These are phyloP conservation scores for Trichoderma endophyticum DNA, from an alignment of 2,329 filamentous ascomycete species.

Conservation along the genomic window DNA sequence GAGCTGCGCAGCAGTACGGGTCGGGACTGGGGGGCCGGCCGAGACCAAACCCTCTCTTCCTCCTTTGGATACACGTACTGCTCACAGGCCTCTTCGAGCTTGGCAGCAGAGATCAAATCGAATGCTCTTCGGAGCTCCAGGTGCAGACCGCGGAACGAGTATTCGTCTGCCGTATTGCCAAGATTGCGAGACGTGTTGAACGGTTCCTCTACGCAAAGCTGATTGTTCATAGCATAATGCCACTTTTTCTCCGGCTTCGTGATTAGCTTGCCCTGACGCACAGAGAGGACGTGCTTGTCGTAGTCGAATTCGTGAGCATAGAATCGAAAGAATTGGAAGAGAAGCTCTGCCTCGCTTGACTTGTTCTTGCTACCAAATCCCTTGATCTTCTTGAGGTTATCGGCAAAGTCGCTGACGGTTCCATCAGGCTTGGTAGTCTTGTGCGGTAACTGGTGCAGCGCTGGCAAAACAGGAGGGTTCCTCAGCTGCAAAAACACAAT, in stretches of 20 bases:
- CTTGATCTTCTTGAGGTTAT: constrained; percentile 71
- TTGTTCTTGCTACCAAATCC: constrained; percentile 77
- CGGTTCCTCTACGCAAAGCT: constrained; percentile 91
- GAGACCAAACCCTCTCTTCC: constrained; percentile 62
- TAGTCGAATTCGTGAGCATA: constrained; percentile 95
- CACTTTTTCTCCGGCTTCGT: constrained; percentile 85
- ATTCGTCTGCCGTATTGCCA: constrained; percentile 94
- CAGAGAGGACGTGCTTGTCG: constrained; percentile 77
- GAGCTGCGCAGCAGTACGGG: constrained; percentile 59
- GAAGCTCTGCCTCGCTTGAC: constrained; percentile 76
- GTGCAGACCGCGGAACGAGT: constrained; percentile 87
- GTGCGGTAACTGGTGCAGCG: constrained; percentile 67
- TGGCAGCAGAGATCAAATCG: constrained; percentile 71
- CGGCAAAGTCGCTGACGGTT: constrained; percentile 74
- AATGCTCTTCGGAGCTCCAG: constrained; percentile 86
- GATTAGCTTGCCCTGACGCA: constrained; percentile 74
- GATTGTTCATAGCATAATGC: constrained; percentile 75
- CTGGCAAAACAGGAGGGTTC: constrained; percentile 77
- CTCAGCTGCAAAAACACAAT: constrained; percentile 92
- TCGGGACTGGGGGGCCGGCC: constrained; percentile 52
- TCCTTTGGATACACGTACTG: constrained; percentile 85
- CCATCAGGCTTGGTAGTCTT: constrained; percentile 57
- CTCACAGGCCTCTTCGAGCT: constrained; percentile 80
- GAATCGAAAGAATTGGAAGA: constrained; percentile 93
- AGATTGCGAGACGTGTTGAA: constrained; percentile 89